Conservation (phyloP, 257 asterid genomes). For the Solanum arcanum region DNA sequence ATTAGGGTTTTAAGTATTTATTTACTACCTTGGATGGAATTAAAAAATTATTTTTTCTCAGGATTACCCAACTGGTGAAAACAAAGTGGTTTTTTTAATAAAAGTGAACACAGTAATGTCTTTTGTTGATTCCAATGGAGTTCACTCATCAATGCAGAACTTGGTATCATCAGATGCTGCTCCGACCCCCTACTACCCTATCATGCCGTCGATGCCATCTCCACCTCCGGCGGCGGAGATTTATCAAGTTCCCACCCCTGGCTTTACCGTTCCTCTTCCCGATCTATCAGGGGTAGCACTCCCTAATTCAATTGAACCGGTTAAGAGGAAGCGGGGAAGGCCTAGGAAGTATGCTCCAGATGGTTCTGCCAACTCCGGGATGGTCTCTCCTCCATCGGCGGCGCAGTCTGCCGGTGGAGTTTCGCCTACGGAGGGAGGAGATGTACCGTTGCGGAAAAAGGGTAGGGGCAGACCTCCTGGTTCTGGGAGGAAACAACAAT, state of each 20-base stretch:
- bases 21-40: neutral
- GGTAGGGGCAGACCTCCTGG: slow-evolving; percentile 6
- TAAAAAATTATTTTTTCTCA: neutral
- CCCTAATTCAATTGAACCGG: neutral
- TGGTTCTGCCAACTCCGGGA: neutral
- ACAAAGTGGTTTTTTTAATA: neutral
- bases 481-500: neutral
- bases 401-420: neutral
- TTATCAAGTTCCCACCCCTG: neutral
- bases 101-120: neutral
- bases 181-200: neutral
- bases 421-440: neutral
- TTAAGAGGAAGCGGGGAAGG: slow-evolving; percentile 7
- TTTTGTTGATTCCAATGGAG: slow-evolving; percentile 5
- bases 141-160: neutral
- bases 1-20: neutral
- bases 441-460: neutral
- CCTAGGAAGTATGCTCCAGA: slow-evolving; percentile 8
- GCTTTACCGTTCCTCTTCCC: neutral
- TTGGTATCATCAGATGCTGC: neutral
- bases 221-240: neutral
- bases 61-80: neutral
- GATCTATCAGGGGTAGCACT: neutral
- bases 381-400: neutral
- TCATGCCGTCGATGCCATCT: neutral